Percentiles rank a stretch among this genome's conserved stretches.
Conservation (phyloP, 2,329 filamentous ascomycete species). For the Cladophialophora chaetospira region DNA sequence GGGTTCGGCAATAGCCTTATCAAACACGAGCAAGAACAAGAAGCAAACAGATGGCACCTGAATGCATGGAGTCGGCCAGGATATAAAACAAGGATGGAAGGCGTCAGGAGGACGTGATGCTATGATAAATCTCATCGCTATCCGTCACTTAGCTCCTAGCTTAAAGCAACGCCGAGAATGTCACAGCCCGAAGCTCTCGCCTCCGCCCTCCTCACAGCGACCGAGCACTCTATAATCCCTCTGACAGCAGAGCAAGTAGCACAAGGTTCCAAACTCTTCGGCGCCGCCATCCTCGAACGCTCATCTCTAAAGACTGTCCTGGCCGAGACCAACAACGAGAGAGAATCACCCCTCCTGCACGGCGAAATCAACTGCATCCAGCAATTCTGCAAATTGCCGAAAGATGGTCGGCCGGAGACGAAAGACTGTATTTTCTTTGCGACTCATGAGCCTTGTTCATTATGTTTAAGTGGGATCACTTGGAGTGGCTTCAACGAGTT, state of each 20-base stretch:
- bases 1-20: too few relatives aligned
- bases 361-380: slow-evolving; percentile 65
- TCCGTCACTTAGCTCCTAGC: too few relatives aligned
- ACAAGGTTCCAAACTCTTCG: slow-evolving; percentile 59
- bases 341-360: slow-evolving; percentile 57
- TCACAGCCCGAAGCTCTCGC: slow-evolving; percentile 15
- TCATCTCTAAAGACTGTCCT: slow-evolving; percentile 47
- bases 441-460: slow-evolving; percentile 61
- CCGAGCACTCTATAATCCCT: slow-evolving; percentile 53
- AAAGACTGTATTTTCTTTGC: slow-evolving; percentile 60
- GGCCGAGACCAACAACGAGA: slow-evolving; percentile 60
- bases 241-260: slow-evolving; percentile 54
- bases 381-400: slow-evolving; percentile 53
- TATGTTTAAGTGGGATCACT: slow-evolving; percentile 60
- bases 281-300: slow-evolving; percentile 56
- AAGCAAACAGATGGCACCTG: too few relatives aligned
- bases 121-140: too few relatives aligned
- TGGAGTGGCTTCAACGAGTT: slow-evolving; percentile 61
- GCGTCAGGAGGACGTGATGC: too few relatives aligned
- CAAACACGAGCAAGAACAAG: too few relatives aligned
- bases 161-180: neutral
- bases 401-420: slow-evolving; percentile 44
- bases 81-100: too few relatives aligned
- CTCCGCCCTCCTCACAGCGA: slow-evolving; percentile 20
- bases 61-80: too few relatives aligned